phyloP scores from a whole-genome alignment of 768 basidiomycete genomes.

The Boletus pseudo-olivaceus region DNA sequence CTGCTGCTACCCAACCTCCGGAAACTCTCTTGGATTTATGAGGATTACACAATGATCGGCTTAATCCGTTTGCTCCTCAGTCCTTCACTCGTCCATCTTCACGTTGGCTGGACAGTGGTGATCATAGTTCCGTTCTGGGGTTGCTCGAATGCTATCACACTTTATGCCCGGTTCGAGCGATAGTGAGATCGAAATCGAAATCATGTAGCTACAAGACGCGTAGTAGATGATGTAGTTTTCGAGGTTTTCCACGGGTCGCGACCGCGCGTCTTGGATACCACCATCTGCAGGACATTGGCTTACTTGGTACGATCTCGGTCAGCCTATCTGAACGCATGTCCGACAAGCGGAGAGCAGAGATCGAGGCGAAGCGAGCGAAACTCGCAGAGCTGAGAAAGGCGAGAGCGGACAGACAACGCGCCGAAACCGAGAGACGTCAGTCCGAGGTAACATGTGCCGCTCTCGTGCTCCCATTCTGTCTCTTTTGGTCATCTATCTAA shows the following conservation, averaged over 20 bases:
- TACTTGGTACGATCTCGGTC: background rate
- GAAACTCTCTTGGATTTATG: background rate
- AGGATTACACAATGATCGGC: background rate
- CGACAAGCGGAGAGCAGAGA: slow-evolving; percentile 75
- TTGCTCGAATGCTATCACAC: slow-evolving; percentile 2
- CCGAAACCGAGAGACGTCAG: slow-evolving; percentile 41
- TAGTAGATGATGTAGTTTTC: background rate
- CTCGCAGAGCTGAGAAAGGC: slow-evolving; percentile 81
- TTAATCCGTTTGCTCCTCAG: slow-evolving; percentile 9
- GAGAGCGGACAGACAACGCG: slow-evolving; percentile 63
- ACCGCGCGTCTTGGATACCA: background rate
- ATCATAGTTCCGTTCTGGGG: background rate
- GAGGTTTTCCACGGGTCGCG: slow-evolving; percentile 18
- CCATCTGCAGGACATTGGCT: background rate
- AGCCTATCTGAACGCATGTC: slow-evolving; percentile 41
- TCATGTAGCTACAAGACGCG: background rate
- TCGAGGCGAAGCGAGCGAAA: slow-evolving; percentile 86
- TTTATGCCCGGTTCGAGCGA: no score
- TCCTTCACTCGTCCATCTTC: slow-evolving; percentile 5
- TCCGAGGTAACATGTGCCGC: slow-evolving; percentile 19
- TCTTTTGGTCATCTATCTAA: background rate
- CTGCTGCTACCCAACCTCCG: slow-evolving; percentile 10
- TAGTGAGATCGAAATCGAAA: no score
- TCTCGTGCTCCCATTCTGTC: background rate
- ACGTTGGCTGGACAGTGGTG: background rate